Evolutionary conservation across 164 flowering plant species (phyloP).

Genomic region (Magnolia sinica): DNA sequence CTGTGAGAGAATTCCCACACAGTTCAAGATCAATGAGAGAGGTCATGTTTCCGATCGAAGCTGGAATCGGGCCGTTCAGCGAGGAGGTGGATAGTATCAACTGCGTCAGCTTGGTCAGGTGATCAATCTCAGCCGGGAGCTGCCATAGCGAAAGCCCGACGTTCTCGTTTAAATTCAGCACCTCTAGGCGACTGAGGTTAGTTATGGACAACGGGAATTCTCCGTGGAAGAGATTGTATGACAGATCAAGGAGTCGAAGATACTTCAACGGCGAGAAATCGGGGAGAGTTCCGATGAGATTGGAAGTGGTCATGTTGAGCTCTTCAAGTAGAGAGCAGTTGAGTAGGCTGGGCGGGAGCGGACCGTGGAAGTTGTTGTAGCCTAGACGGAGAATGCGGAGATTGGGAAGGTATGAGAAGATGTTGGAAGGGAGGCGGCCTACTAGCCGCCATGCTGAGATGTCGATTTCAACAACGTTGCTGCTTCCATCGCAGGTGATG

Average conservation of each 20-base stretch:
- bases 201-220: constrained; percentile 64
- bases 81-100: constrained; percentile 63
- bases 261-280: constrained; percentile 52
- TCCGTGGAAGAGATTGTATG: constrained; percentile 61
- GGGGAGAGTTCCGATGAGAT: constrained; percentile 53
- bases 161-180: constrained; percentile 62
- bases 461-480: constrained; percentile 47
- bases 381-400: constrained; percentile 50
- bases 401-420: constrained; percentile 64
- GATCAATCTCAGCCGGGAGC: constrained; percentile 50
- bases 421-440: constrained; percentile 53
- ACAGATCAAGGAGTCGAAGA: constrained; percentile 56
- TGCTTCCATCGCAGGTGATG: constrained; percentile 49
- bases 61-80: constrained; percentile 60
- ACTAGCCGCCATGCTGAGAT: constrained; percentile 52
- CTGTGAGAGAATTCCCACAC: constrained; percentile 62
- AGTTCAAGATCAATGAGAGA: constrained; percentile 71
- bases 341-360: constrained; percentile 44
- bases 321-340: constrained; percentile 73
- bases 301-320: constrained; percentile 40
- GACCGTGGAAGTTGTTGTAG: constrained; percentile 43
- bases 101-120: constrained; percentile 42
- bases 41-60: constrained; percentile 70
- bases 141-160: constrained; percentile 44
- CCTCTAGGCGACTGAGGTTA: constrained; percentile 71